Conservation (phyloP, 805 yeast genomes). For the Candida pseudofarinosa region DNA sequence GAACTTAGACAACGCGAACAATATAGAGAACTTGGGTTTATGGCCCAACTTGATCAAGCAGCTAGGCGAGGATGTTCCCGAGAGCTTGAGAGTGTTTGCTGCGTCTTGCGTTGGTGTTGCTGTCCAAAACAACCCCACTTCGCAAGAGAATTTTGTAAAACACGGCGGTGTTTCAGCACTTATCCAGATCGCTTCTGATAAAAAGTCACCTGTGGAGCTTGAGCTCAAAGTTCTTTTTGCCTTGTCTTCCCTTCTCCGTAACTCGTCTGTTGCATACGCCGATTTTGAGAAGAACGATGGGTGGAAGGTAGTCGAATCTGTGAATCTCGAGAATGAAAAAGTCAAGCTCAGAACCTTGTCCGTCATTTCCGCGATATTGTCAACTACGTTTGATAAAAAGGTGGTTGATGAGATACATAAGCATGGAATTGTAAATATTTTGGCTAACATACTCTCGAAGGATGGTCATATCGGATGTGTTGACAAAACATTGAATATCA, state of each 20-base stretch:
- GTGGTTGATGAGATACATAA: slow-evolving; percentile 36
- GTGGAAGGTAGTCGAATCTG: slow-evolving; percentile 48
- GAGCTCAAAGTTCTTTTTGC: slow-evolving; percentile 74
- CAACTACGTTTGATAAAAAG: slow-evolving; percentile 45
- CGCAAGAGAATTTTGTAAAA: slow-evolving; percentile 64
- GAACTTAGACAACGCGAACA: slow-evolving; percentile 91
- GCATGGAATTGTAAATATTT: slow-evolving; percentile 27
- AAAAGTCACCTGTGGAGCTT: slow-evolving; percentile 22
- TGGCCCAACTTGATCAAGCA: slow-evolving; percentile 71
- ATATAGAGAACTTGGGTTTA: slow-evolving; percentile 73
- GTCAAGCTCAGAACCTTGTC: slow-evolving; percentile 53
- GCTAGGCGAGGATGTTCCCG: slow-evolving; percentile 37
- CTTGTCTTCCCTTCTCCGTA: slow-evolving; percentile 66
- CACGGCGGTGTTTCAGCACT: slow-evolving; percentile 47
- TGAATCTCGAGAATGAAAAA: slow-evolving; percentile 28
- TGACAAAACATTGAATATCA: slow-evolving; percentile 53
- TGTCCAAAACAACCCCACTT: slow-evolving; percentile 79
- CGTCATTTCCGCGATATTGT: slow-evolving; percentile 53
- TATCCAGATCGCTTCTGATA: slow-evolving; percentile 36
- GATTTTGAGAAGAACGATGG: slow-evolving; percentile 59
- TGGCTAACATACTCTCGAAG: slow-evolving; percentile 26
- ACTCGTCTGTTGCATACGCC: slow-evolving; percentile 53
- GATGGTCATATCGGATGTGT: slow-evolving; percentile 46
- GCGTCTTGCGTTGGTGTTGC: slow-evolving; percentile 84
- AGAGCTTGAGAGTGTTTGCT: slow-evolving; percentile 50